Evolutionary conservation across 2,329 filamentous ascomycete species (phyloP).

Genomic region (Trichoderma koningiopsis): DNA sequence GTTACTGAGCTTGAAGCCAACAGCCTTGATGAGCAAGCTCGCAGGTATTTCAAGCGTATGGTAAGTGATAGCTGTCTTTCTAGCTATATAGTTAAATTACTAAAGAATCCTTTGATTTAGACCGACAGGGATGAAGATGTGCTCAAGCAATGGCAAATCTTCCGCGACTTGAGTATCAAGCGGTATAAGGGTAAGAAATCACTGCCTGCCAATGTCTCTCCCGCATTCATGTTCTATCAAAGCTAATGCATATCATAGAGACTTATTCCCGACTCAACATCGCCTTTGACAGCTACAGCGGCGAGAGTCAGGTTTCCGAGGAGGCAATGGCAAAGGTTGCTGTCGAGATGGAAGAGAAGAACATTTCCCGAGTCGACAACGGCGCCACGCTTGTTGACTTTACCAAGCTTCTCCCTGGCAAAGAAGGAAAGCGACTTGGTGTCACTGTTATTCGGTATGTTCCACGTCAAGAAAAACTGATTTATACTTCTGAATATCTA

Average conservation of each 20-base stretch:
- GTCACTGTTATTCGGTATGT: conserved; percentile 64
- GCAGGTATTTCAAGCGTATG: conserved; percentile 71
- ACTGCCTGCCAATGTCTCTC: not conserved
- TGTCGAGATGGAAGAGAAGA: conserved; percentile 63
- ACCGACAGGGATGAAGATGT: conserved; percentile 66
- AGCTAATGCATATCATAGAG: conserved; percentile 35
- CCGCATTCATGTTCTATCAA: not conserved
- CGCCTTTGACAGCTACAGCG: conserved; percentile 66
- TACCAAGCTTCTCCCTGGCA: conserved; percentile 65
- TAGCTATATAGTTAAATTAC: not conserved
- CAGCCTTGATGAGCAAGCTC: conserved; percentile 72
- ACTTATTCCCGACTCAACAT: conserved; percentile 73
- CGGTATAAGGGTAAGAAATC: conserved; percentile 54
- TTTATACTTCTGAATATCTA: not conserved
- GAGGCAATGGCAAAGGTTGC: conserved; percentile 67
- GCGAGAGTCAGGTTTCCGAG: conserved; percentile 70
- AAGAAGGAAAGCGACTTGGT: conserved; percentile 69
- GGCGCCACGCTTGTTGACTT: conserved; percentile 75
- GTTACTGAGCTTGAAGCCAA: conserved; percentile 52
- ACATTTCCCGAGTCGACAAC: conserved; percentile 68
- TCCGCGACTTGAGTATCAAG: conserved; percentile 67
- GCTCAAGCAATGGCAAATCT: conserved; percentile 64
- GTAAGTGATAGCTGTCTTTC: conserved; percentile 23
- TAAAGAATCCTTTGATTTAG: conserved; percentile 20
- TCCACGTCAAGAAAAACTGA: not conserved